Base-by-base conservation (phyloP, 2,329 filamentous ascomycete species). In the Coniella vitis region DNA sequence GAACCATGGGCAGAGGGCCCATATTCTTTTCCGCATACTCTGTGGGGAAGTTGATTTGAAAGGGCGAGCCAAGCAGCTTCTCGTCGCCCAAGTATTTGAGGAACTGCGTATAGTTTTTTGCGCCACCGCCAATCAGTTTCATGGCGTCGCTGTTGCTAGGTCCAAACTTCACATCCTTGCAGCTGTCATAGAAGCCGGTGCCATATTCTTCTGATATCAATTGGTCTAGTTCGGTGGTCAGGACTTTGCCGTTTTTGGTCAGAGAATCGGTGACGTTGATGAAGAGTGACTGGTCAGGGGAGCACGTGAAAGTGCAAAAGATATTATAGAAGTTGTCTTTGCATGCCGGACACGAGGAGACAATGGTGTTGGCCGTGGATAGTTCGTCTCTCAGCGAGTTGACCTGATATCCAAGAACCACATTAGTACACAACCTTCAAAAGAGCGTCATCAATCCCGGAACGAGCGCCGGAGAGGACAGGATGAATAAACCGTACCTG, bases 281-380 rank as follows among this genome's bases (percentile, higher is more conserved):
- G 62, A 98, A 98, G 0, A 95, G 73, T 0, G 90, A 96, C 65
- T 98, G 93, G 61, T 98, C 86, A 5, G 94, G 91, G 4, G 93
- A 98, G 71, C 94, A 98, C 2, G 90, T 97, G 63, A 98, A 97
- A 4, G 90, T 94, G 71, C 93, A 98, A 67, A 98, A 98, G 38
- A 94, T 75, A 70, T 98, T 95, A 74, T 88, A 97, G 73, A 98
- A 98, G 73, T 98, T 98, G 60, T 90, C 86, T 68, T 93, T 95
- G 78, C 93, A 98, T 29, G 94, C 93, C 2, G 93, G 93, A 65
- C 93, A 98, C 9, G 90, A 89, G 21, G 90, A 84, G 63, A 98
- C 90, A 62, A 98, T 86, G 51, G 85, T 83, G 58, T 90, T 89
- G 2, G 90, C 91, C 19, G 88, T 88, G 57, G 87, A 85, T 50